Base-by-base conservation (phyloP, 2,329 filamentous ascomycete species). In the Onygenales sp. region DNA sequence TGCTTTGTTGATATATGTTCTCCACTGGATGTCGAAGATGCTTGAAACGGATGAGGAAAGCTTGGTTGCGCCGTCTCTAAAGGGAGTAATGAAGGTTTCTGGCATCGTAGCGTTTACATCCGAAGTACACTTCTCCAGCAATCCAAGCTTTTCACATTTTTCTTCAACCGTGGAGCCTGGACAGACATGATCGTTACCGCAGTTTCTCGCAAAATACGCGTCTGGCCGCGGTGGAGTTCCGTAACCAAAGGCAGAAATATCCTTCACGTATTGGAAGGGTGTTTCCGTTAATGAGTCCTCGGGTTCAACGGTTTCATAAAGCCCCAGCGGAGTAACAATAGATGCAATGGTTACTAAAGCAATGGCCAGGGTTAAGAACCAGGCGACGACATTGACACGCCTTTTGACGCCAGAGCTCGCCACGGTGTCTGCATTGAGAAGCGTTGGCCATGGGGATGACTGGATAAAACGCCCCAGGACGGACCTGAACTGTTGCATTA, bases 241-340 rank as follows among this genome's bases (percentile, higher is more conserved):
- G 17, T 62, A 57, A 0, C 67, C 67, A 54, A 74, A 71, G 0
- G 70, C 59, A 4, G 69, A 67, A 0, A 51, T 52, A 49, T 76
- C 74, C 7, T 54, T 48, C 2, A 68, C 53, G 51, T 76, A 76
- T 17, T 60, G 36, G 52, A 77, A 77, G 7, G 58, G 17, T 0
- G 54, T 44, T 1, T 56, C 34, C 2, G 56, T 51, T 6, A 57
- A 54, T 1, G 61, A 54, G 0, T 52, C 14, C 2, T 49, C 49
- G 0, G 61, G 60, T 0, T 60, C 61, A 33, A 74, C 56, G 3
- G 63, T 59, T 5, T 77, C 68, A 43, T 71, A 70, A 0, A 77
- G 62, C 1, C 75, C 75, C 4, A 77, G 60, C 0, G 75, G 74
- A 0, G 74, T 76, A 2, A 76, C 62, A 2, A 77, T 65, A 21